A percentile compares a stretch with the other conserved stretches of the same genome.
Conservation (phyloP, 2,329 filamentous ascomycete species). For the Ceratocystiopsis minuta region DNA sequence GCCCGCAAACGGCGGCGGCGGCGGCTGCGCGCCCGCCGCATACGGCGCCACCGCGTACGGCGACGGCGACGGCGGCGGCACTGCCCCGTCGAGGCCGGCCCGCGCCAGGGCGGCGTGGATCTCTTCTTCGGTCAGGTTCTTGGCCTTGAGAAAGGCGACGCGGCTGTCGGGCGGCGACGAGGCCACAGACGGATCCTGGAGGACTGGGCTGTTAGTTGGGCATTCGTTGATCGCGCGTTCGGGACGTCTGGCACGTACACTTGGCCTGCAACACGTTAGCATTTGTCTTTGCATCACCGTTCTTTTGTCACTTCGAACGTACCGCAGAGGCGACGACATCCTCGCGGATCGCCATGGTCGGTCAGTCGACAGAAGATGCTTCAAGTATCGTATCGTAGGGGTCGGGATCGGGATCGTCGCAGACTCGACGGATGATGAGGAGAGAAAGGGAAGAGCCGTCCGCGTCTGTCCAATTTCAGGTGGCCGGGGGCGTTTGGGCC, state of each 20-base stretch:
- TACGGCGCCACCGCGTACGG: too few species aligned
- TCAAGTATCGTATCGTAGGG: too few species aligned
- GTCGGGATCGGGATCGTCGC: background rate
- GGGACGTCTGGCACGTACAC: too few species aligned
- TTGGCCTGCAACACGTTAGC: too few species aligned
- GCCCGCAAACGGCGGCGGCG: too few species aligned
- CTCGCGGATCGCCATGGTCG: constrained; percentile 68
- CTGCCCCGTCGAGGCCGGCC: constrained; percentile 36
- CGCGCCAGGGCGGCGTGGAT: constrained; percentile 70
- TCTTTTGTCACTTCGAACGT: too few species aligned
- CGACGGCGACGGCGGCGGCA: constrained; percentile 16
- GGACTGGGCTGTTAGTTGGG: constrained; percentile 23
- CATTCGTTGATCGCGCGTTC: too few species aligned
- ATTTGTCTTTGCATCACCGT: too few species aligned
- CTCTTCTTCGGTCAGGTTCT: constrained; percentile 94
- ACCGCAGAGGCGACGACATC: constrained; percentile 71
- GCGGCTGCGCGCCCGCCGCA: too few species aligned
- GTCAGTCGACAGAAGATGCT: background rate
- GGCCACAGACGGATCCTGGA: constrained; percentile 85
- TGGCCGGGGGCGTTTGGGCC: too few species aligned
- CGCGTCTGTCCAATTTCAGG: background rate
- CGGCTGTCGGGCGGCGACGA: constrained; percentile 83
- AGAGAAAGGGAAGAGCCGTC: too few species aligned
- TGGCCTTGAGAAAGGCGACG: constrained; percentile 82
- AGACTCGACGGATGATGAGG: background rate